Evolutionary conservation across 1,284 basidiomycete genomes (phyloP), one percentile per base, ranked within the genome.

Genomic region (Dichomitus squalens): DNA sequence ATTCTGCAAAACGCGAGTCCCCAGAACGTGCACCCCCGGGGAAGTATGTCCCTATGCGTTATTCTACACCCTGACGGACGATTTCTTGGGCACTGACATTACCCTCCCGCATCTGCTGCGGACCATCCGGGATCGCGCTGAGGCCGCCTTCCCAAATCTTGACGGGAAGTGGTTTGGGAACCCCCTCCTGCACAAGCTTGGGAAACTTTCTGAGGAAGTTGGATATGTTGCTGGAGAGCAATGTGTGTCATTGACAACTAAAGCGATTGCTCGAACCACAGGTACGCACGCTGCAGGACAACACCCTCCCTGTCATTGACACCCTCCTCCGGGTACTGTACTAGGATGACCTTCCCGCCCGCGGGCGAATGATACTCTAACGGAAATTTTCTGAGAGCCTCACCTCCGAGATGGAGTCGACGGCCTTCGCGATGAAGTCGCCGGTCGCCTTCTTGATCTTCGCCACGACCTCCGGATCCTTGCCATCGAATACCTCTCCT

Each of bases 401-500:
- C 59, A 49, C 33, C 25, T 44, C 29, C 25, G 58, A 52, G 60
- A 68, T 66, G 7, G 68, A 52, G 48, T 71, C 68, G 27, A 70
- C 44, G 3, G 60, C 64, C 7, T 49, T 25, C 25, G 53, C 54
- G 44, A 69, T 33, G 16, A 61, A 54, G 54, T 69, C 65, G 12
- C 55, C 60, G 2, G 70, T 70, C 41, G 58, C 63, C 7, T 48
- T 51, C 57, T 66, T 69, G 59, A 71, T 61, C 58, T 66, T 58
- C 23, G 21, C 18, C 4, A 68, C 59, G 2, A 62, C 67, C 7
- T 65, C 64, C 3, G 64, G 55, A 46, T 67, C 68, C 29, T 31
- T 31, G 50, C 75, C 72, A 59, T 78, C 72, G 63, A 78, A 72
- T 8, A 75, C 72, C 2, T 64, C 73, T 47, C 78, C 73, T 0